Conservation (phyloP, 2,329 filamentous ascomycete species). For the Clarireedia homoeocarpa region DNA sequence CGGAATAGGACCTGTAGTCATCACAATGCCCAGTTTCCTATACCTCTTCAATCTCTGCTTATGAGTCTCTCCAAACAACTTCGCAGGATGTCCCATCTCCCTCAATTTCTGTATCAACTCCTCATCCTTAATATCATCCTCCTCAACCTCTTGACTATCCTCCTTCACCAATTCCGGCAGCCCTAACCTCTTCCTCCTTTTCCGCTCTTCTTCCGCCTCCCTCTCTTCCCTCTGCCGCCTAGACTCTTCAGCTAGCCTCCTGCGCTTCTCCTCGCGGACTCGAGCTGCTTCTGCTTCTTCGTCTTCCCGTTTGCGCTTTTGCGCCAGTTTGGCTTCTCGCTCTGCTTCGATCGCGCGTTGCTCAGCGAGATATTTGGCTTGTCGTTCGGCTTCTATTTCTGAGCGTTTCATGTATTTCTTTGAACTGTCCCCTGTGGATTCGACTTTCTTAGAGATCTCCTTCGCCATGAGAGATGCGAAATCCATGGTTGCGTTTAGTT, state of each 20-base stretch:
- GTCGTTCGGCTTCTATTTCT: constrained; percentile 76
- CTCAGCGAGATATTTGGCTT: constrained; percentile 72
- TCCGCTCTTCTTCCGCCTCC: constrained; percentile 65
- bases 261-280: constrained; percentile 73
- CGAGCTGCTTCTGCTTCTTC: constrained; percentile 65
- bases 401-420: constrained; percentile 81
- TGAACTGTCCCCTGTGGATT: constrained; percentile 30
- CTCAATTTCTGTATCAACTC: constrained; percentile 63
- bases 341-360: constrained; percentile 67
- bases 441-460: constrained; percentile 78
- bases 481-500: constrained; percentile 58
- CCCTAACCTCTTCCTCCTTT: constrained; percentile 67
- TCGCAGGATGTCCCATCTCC: constrained; percentile 62
- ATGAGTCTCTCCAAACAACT: constrained; percentile 77
- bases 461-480: constrained; percentile 91
- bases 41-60: constrained; percentile 62
- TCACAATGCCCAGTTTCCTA: constrained; percentile 50
- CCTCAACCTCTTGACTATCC: constrained; percentile 37
- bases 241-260: constrained; percentile 74
- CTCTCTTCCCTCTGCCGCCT: constrained; percentile 60
- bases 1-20: constrained; percentile 74
- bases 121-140: constrained; percentile 61
- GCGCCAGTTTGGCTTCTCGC: constrained; percentile 58
- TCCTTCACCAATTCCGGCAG: constrained; percentile 63
- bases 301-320: constrained; percentile 86